A percentile compares a stretch with the other conserved stretches of the same genome.
Evolutionary conservation across 805 yeast genomes (phyloP).

Genomic region (Blastobotrys mokoenaii): DNA sequence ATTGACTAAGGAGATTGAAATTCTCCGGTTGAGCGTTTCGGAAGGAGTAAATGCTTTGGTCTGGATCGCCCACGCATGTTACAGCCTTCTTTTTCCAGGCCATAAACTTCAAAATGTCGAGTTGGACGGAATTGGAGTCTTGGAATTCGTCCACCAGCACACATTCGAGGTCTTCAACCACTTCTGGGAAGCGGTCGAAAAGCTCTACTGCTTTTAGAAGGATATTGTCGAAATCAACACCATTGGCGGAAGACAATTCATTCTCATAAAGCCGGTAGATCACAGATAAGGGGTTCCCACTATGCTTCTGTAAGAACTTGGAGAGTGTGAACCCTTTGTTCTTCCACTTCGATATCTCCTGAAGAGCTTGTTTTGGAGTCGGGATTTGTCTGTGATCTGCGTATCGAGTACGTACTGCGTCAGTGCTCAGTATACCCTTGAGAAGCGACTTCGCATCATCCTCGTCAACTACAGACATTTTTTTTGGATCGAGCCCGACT

Average conservation of each 20-base stretch:
- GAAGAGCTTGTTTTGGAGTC: neutral
- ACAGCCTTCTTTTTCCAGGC: slow-evolving; percentile 33
- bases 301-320: neutral
- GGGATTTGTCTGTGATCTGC: slow-evolving; percentile 2
- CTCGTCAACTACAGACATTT: slow-evolving; percentile 42
- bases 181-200: slow-evolving; percentile 36
- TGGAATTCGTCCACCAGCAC: slow-evolving; percentile 92
- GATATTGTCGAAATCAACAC: slow-evolving; percentile 8
- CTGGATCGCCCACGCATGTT: slow-evolving; percentile 94
- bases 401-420: slow-evolving; percentile 14
- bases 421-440: slow-evolving; percentile 32
- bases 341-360: neutral
- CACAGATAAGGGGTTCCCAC: neutral
- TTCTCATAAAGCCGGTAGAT: neutral
- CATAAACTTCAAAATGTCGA: slow-evolving; percentile 52
- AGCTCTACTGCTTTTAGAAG: slow-evolving; percentile 48
- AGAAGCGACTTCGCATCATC: slow-evolving; percentile 46
- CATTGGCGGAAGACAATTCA: neutral
- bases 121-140: slow-evolving; percentile 76
- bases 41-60: slow-evolving; percentile 88
- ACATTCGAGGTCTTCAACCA: slow-evolving; percentile 47
- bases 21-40: slow-evolving; percentile 69
- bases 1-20: slow-evolving; percentile 47
- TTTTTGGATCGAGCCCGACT: slow-evolving; percentile 42
- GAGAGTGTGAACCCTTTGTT: neutral